Evolutionary conservation across 2,329 filamentous ascomycete species (phyloP).

Genomic region (Mycocentrospora acerina): DNA sequence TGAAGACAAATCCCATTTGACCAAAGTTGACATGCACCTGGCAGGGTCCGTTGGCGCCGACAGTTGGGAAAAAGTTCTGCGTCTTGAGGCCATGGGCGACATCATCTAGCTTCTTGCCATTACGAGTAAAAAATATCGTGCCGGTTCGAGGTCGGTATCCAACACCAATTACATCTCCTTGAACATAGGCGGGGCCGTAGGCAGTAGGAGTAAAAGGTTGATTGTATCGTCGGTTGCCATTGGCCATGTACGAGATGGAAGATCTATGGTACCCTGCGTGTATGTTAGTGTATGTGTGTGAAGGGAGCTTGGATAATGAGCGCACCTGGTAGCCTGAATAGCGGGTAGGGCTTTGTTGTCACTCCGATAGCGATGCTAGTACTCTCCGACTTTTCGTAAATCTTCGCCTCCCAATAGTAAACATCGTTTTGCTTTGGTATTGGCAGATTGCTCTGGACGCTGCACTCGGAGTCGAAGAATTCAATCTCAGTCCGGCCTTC

Average conservation of each 20-base stretch:
- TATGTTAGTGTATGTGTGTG: constrained; percentile 16
- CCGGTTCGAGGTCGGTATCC: constrained; percentile 94
- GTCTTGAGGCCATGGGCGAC: constrained; percentile 89
- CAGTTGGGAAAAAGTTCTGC: constrained; percentile 95
- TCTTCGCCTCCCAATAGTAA: constrained; percentile 99
- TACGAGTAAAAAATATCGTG: constrained; percentile 96
- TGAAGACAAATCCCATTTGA: constrained; percentile 97
- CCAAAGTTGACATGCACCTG: constrained; percentile 96
- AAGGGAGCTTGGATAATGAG: neutral
- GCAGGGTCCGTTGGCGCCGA: constrained; percentile 94
- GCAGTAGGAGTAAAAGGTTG: constrained; percentile 80
- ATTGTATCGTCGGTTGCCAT: constrained; percentile 83
- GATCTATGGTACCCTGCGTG: constrained; percentile 80
- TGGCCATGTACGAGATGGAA: constrained; percentile 88
- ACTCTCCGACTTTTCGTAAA: constrained; percentile 93
- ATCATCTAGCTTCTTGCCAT: constrained; percentile 95
- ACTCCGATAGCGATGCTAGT: constrained; percentile 89
- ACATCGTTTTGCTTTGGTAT: constrained; percentile 99
- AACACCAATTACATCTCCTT: constrained; percentile 94
- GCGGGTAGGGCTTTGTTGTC: constrained; percentile 93
- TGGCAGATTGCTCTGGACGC: constrained; percentile 93
- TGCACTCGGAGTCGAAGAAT: constrained; percentile 97
- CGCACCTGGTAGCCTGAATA: constrained; percentile 90
- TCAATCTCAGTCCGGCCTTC: constrained; percentile 96
- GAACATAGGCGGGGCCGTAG: constrained; percentile 82